Conservation (phyloP, 176 grass and related monocot genomes). For the Triticum turgidum region DNA sequence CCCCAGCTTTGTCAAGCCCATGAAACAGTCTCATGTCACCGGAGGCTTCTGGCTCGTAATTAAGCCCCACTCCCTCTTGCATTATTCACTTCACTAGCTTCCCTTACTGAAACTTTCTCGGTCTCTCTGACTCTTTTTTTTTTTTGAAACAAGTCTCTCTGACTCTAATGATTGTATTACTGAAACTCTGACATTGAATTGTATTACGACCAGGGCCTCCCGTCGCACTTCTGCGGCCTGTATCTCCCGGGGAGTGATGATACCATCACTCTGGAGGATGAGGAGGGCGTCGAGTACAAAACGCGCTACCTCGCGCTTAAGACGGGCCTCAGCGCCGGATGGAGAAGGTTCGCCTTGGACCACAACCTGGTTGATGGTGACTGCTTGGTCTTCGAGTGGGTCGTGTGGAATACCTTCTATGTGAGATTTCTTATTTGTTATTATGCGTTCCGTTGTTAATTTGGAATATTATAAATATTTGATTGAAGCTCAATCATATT, state of each 20-base stretch:
- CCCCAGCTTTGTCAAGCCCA: constrained; percentile 66
- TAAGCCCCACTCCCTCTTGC: neutral
- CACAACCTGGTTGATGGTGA: constrained; percentile 88
- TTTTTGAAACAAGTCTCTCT: too few relatives aligned
- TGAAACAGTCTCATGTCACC: constrained; percentile 79
- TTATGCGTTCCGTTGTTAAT: too few relatives aligned
- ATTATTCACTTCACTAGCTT: neutral
- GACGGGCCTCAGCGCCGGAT: constrained; percentile 60
- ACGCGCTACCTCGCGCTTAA: constrained; percentile 56
- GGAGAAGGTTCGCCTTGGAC: constrained; percentile 61
- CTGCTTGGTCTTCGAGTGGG: constrained; percentile 63
- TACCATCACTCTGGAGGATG: constrained; percentile 41
- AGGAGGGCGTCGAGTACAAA: constrained; percentile 32
- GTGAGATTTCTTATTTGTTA: constrained; percentile 16
- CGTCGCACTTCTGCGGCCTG: constrained; percentile 41
- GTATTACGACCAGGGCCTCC: constrained; percentile 49
- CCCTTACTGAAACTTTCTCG: neutral
- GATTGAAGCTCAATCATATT: too few relatives aligned
- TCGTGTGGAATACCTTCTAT: constrained; percentile 41
- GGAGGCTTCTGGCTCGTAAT: constrained; percentile 88
- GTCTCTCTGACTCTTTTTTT: too few relatives aligned
- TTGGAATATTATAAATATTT: too few relatives aligned
- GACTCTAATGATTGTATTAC: too few relatives aligned
- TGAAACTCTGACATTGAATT: neutral
- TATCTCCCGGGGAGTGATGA: constrained; percentile 45